phyloP scores from a whole-genome alignment of 148 eudicot species.

The Limonium bicolor region DNA sequence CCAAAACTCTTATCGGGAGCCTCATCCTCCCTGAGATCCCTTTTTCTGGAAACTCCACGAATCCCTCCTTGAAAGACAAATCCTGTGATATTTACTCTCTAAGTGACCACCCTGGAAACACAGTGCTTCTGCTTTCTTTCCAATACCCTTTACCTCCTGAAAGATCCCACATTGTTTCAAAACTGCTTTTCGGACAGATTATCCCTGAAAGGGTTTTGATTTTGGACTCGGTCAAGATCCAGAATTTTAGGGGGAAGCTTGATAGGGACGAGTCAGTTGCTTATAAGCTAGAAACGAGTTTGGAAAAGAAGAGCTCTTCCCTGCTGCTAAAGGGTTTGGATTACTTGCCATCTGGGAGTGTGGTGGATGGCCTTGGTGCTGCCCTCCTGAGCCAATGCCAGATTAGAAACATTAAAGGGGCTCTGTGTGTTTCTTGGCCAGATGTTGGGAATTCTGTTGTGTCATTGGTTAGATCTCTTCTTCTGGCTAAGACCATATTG shows the following conservation, averaged over 20 bases:
- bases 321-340: constrained; percentile 32
- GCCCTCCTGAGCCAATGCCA: constrained; percentile 54
- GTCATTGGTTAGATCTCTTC: constrained; percentile 35
- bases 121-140: constrained; percentile 31
- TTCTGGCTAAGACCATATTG: constrained; percentile 36
- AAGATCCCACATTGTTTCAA: constrained; percentile 58
- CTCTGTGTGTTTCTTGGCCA: constrained; percentile 70
- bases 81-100: constrained; percentile 32
- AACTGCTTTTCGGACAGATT: constrained; percentile 52
- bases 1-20: constrained; percentile 4
- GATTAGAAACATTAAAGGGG: constrained; percentile 49
- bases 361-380: constrained; percentile 73
- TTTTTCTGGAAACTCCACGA: constrained; percentile 42
- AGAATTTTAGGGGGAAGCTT: constrained; percentile 63
- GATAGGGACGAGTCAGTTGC: constrained; percentile 62
- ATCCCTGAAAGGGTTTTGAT: constrained; percentile 57
- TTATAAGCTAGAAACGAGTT: constrained; percentile 63
- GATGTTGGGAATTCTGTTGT: constrained; percentile 45
- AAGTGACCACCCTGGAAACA: constrained; percentile 25
- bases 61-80: constrained; percentile 41
- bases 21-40: constrained; percentile 42
- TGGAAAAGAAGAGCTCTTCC: constrained; percentile 22
- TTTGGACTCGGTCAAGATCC: constrained; percentile 63
- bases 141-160: constrained; percentile 53
- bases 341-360: constrained; percentile 82